phyloP scores from a whole-genome alignment of 179 eudicot genomes.

The Silene coronaria region DNA sequence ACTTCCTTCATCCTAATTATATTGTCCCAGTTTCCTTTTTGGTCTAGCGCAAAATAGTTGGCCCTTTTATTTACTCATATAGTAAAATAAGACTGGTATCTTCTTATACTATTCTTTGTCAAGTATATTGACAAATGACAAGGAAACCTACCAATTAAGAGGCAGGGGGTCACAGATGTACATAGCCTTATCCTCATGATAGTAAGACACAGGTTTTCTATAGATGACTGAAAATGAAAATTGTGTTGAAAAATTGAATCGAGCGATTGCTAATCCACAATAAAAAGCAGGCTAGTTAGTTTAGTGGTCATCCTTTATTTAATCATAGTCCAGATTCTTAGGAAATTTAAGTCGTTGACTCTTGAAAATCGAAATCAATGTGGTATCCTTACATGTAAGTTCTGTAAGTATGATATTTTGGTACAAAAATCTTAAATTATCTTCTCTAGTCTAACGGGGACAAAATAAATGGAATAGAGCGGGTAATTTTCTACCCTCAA shows the following conservation, averaged over 20 bases:
- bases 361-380: background rate
- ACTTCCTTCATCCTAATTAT: background rate
- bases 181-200: too few species aligned
- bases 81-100: background rate
- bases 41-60: background rate
- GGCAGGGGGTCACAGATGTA: too few species aligned
- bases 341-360: background rate
- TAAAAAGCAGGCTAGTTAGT: background rate
- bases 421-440: background rate
- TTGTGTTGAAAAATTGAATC: background rate
- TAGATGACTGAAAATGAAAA: background rate
- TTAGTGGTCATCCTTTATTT: background rate
- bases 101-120: background rate
- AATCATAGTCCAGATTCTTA: background rate
- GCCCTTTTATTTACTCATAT: background rate
- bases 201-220: background rate
- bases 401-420: background rate
- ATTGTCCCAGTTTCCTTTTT: background rate
- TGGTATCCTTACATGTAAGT: background rate
- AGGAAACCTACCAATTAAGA: too few species aligned
- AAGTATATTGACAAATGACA: background rate
- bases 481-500: background rate
- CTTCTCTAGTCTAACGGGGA: background rate
- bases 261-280: background rate
- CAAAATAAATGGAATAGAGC: background rate